Base-by-base conservation (phyloP, 371 early-diverging fungal genomes). In the Mortierella sp. region DNA sequence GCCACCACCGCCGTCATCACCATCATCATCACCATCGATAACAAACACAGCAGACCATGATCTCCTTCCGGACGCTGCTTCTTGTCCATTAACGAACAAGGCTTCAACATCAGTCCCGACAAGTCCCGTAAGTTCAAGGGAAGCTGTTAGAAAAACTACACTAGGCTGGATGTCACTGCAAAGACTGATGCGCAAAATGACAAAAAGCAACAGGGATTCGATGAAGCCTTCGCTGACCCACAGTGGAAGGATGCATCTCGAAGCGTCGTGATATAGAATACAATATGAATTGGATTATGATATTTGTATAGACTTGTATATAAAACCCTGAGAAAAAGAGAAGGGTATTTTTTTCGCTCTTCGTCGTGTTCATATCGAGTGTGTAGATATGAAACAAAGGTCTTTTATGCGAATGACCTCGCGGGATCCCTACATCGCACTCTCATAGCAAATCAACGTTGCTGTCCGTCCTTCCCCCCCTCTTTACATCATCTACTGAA, bases 131-230 rank as follows among this genome's bases (percentile, higher is more conserved):
- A 23, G 47, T 39, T 51, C 37, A 34, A 34, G 11, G 4, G 37
- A 4, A 14, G 37, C 15, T 21, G 2, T 37, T 3, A 31, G 31
- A 2, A 62, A 53, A 48, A 24, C 49, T 23, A 42, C 24, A n/a
- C n/a, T n/a, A 19, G 55, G 55, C 32, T 75, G 69, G 69, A 47
- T 23, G 23, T 60, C 69, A 1, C 49, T 73, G 19, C 68, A 63
- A 11, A 49, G 60, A 15, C 31, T 55, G 42, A 56, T 63, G 49
- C 54, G 28, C 47, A 67, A 64, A 21, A 60, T 68, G 43, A 41
- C 63, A 4, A 70, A 42, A 39, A 59, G 26, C 7, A 64, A 56
- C 17, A 43, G 44, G 3, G 26, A n/a, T 11, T 43, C 49, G 14
- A 39, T 44, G 12, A 37, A 52, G 37, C 51, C 61, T 0, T 48